phyloP scores from a whole-genome alignment of 768 basidiomycete species.

The Mycena metata region DNA sequence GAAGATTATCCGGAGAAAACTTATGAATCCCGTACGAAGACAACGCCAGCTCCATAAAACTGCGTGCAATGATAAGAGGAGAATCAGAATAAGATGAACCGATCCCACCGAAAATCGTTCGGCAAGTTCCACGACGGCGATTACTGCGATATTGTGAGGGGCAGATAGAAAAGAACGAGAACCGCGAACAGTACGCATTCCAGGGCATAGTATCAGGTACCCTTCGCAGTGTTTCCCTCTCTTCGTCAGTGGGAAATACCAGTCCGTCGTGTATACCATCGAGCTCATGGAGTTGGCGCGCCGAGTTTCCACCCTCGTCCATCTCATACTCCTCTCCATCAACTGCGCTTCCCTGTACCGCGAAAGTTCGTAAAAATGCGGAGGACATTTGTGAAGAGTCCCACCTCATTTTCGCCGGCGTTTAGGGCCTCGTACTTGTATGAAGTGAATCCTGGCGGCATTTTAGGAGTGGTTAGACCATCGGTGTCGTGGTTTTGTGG shows the following conservation, averaged over 20 bases:
- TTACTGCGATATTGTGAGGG: constrained; percentile 54
- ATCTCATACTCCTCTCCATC: too few species aligned
- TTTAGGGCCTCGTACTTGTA: constrained; percentile 30
- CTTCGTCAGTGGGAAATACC: constrained; percentile 77
- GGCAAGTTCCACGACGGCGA: constrained; percentile 76
- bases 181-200: constrained; percentile 64
- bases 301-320: not conserved
- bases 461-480: not conserved
- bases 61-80: not conserved
- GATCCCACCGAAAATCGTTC: constrained; percentile 78
- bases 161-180: not conserved
- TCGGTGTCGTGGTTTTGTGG: too few species aligned
- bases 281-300: constrained; percentile 8
- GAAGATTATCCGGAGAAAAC: not conserved
- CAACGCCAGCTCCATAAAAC: constrained; percentile 35
- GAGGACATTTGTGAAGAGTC: not conserved
- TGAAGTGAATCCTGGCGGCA: constrained; percentile 12
- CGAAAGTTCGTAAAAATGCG: too few species aligned
- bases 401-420: not conserved
- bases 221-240: constrained; percentile 68
- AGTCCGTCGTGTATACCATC: constrained; percentile 64
- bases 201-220: constrained; percentile 73
- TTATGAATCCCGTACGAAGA: constrained; percentile 21
- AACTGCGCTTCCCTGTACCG: too few species aligned
- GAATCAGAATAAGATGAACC: not conserved